phyloP scores from a whole-genome alignment of 2,329 filamentous ascomycete genomes.

The Paramyrothecium roridum region DNA sequence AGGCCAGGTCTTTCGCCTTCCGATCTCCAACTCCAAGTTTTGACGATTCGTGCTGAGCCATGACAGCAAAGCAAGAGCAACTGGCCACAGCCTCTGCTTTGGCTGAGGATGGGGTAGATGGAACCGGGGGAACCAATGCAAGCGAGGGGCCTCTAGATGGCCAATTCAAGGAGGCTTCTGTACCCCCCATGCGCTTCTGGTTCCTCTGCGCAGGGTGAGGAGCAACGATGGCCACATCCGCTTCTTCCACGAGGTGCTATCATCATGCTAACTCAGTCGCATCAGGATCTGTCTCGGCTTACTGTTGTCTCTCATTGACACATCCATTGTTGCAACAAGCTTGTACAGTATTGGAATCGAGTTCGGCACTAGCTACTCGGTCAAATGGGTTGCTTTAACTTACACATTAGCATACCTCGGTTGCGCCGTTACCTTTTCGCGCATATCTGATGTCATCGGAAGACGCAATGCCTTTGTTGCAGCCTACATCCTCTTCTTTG shows the following conservation, averaged over 20 bases:
- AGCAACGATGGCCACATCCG: not conserved
- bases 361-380: conserved; percentile 38
- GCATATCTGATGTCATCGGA: conserved; percentile 52
- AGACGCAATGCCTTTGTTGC: conserved; percentile 47
- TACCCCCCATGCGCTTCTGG: conserved; percentile 29
- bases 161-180: conserved; percentile 3
- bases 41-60: not conserved
- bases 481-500: conserved; percentile 51
- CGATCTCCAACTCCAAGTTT: not conserved
- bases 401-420: conserved; percentile 57
- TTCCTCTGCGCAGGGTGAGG: conserved; percentile 28
- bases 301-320: conserved; percentile 57
- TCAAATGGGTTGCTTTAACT: conserved; percentile 54
- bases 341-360: conserved; percentile 53
- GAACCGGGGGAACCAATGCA: too few species aligned
- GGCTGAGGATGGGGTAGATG: not conserved
- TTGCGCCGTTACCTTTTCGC: conserved; percentile 53
- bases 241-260: too few species aligned
- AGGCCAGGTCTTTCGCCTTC: too few species aligned
- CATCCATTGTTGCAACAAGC: conserved; percentile 57
- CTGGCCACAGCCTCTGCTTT: not conserved
- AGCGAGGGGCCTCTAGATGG: not conserved
- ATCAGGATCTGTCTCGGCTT: conserved; percentile 47
- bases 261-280: not conserved
- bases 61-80: not conserved